These are phyloP conservation scores for Calonectria montana DNA, from an alignment of 2,329 filamentous ascomycete species.

Conservation along the genomic window DNA sequence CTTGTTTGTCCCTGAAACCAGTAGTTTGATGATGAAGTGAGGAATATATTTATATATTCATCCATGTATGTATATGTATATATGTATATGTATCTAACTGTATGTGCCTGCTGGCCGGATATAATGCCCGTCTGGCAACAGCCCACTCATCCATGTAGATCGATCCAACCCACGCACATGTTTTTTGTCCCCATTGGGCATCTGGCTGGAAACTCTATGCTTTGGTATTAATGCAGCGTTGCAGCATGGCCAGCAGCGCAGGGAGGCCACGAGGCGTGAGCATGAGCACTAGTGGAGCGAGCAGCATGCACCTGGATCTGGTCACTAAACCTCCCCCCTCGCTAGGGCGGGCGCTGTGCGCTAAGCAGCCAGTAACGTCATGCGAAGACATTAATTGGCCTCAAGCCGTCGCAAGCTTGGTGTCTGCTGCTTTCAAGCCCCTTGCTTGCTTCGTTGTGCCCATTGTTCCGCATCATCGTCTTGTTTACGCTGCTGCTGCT, in stretches of 20 bases:
- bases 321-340: not conserved
- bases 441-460: too few species aligned
- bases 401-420: slow-evolving; percentile 8
- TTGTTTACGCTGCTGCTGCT: too few species aligned
- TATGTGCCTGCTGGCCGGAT: not conserved
- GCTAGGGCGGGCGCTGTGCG: slow-evolving; percentile 3
- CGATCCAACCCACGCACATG: not conserved
- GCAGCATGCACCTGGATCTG: not conserved
- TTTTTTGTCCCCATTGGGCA: not conserved
- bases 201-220: slow-evolving; percentile 2
- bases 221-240: not conserved
- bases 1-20: too few species aligned
- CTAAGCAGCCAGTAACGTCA: slow-evolving; percentile 10
- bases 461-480: not conserved
- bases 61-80: too few species aligned
- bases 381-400: not conserved
- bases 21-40: too few species aligned
- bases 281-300: slow-evolving; percentile 2
- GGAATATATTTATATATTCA: too few species aligned
- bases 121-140: not conserved
- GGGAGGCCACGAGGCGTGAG: slow-evolving; percentile 1
- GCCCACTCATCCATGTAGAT: not conserved
- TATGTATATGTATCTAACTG: not conserved
- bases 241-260: not conserved
- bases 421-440: too few species aligned